Evolutionary conservation across 257 asterid species (phyloP).

Genomic region (Solanum peruvianum): DNA sequence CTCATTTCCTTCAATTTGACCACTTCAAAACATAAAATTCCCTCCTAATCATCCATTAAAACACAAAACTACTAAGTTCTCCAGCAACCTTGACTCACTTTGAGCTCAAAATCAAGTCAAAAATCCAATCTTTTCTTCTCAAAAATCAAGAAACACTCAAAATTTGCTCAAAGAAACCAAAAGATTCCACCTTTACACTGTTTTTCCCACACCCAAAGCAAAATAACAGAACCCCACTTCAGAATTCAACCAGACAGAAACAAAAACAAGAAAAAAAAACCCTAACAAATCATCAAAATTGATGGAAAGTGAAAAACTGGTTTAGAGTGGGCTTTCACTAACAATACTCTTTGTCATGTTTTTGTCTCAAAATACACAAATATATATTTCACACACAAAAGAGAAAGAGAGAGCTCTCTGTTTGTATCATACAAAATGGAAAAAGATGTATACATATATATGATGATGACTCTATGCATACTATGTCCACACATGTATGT

Average conservation of each 20-base stretch:
- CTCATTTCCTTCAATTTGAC: conserved; percentile 16
- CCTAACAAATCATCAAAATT: neutral
- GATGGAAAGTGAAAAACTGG: neutral
- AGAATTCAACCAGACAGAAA: neutral
- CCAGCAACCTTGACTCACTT: neutral
- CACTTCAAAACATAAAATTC: neutral
- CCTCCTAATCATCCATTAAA: conserved; percentile 2
- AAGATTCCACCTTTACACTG: conserved; percentile 4
- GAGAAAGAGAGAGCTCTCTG: neutral
- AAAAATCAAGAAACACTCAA: neutral
- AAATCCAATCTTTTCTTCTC: neutral
- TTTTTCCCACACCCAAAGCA: neutral
- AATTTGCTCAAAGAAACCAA: neutral
- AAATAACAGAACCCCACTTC: neutral
- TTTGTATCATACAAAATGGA: neutral
- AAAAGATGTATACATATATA: neutral
- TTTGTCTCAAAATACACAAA: conserved; percentile 17
- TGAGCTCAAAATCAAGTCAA: neutral
- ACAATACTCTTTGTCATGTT: conserved; percentile 22
- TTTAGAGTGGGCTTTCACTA: conserved; percentile 7
- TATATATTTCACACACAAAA: neutral
- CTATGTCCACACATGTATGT: neutral
- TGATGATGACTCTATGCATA: neutral
- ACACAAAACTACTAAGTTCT: neutral
- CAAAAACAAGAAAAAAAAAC: neutral